Evolutionary conservation across 495 filamentous ascomycete genomes (phyloP).

Genomic region (Xylaria bambusicola): DNA sequence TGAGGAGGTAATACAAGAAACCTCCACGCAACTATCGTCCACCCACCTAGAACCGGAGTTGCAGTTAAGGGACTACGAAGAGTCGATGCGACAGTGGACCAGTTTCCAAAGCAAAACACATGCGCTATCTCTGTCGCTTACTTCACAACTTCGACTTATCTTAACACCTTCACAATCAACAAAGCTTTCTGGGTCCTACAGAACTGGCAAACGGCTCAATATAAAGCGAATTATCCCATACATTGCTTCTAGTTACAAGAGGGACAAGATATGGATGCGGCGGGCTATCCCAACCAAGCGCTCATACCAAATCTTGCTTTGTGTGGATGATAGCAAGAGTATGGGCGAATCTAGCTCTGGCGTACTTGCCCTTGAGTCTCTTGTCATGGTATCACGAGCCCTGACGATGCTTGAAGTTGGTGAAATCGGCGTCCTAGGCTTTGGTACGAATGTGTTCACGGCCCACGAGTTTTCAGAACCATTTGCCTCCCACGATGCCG

Average conservation of each 20-base stretch:
- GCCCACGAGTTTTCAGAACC: slow-evolving; percentile 81
- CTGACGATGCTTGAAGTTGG: slow-evolving; percentile 92
- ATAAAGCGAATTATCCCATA: slow-evolving; percentile 99
- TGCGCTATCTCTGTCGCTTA: slow-evolving; percentile 79
- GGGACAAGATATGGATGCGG: slow-evolving; percentile 99
- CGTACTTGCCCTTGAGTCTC: slow-evolving; percentile 80
- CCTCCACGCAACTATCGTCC: slow-evolving; percentile 71
- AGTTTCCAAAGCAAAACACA: slow-evolving; percentile 82
- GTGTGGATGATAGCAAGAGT: slow-evolving; percentile 90
- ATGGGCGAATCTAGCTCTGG: slow-evolving; percentile 75
- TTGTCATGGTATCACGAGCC: slow-evolving; percentile 82
- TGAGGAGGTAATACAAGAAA: slow-evolving; percentile 66
- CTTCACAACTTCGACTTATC: slow-evolving; percentile 92
- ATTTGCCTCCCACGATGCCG: slow-evolving; percentile 79
- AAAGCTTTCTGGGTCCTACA: slow-evolving; percentile 94
- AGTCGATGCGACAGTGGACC: slow-evolving; percentile 81
- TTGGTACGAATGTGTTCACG: slow-evolving; percentile 82
- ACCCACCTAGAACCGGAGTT: slow-evolving; percentile 60
- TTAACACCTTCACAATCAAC: slow-evolving; percentile 92
- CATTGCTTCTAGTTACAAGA: slow-evolving; percentile 95
- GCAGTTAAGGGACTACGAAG: slow-evolving; percentile 45
- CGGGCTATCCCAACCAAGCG: slow-evolving; percentile 87
- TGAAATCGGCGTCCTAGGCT: slow-evolving; percentile 84
- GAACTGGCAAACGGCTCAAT: slow-evolving; percentile 96
- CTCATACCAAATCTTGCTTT: slow-evolving; percentile 94